These are phyloP conservation scores for Dioscorea cayenensis DNA, from an alignment of 116 monocot genomes.

Conservation along the genomic window DNA sequence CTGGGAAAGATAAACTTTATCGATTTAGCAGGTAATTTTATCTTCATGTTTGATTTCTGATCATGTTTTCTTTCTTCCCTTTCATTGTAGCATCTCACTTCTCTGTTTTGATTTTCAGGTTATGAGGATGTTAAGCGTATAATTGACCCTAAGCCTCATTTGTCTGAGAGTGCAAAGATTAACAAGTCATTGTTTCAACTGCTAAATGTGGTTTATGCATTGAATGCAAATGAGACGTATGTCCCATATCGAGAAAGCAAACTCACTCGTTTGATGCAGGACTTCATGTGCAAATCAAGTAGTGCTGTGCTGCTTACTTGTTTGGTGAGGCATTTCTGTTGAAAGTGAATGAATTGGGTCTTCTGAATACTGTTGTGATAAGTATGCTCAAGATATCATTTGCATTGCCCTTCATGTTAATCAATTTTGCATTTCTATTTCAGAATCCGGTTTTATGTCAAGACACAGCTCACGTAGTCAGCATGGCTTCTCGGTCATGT, in stretches of 20 bases:
- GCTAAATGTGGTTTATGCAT: conserved; percentile 52
- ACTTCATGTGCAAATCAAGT: conserved; percentile 31
- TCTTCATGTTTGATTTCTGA: neutral
- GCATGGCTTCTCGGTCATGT: conserved; percentile 61
- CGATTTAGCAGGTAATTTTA: conserved; percentile 45
- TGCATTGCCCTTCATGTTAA: too few species aligned
- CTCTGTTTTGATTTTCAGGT: conserved; percentile 25
- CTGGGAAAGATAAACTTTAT: conserved; percentile 59
- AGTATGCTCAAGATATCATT: too few species aligned
- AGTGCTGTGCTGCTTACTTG: conserved; percentile 46
- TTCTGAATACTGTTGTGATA: neutral
- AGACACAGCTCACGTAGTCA: conserved; percentile 38
- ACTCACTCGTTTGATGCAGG: conserved; percentile 62
- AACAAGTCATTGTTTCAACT: conserved; percentile 66
- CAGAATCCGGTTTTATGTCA: conserved; percentile 44
- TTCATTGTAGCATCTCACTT: neutral
- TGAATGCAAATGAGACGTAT: conserved; percentile 42
- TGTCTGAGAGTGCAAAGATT: conserved; percentile 22
- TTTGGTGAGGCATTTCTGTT: conserved; percentile 32
- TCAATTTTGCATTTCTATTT: conserved; percentile 1
- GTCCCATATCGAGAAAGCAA: conserved; percentile 65
- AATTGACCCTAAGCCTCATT: conserved; percentile 1
- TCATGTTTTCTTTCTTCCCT: neutral
- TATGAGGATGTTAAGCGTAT: conserved; percentile 43
- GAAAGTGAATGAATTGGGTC: neutral